These are phyloP conservation scores for Eremochloa ophiuroides DNA, from an alignment of 176 grass and related monocot species.

Conservation along the genomic window DNA sequence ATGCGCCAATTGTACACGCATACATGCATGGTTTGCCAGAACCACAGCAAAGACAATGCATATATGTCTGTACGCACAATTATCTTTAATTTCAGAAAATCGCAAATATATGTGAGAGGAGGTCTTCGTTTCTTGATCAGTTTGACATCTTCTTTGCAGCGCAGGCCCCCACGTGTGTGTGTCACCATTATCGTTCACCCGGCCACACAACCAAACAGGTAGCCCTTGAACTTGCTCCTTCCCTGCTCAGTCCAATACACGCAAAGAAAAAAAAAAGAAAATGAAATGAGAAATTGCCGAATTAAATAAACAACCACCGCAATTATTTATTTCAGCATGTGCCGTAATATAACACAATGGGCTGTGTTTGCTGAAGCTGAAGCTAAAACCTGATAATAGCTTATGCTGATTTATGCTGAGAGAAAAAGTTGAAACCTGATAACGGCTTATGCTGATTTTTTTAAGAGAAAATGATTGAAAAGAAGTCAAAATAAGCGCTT, in stretches of 20 bases:
- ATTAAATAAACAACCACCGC: too few species aligned
- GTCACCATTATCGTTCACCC: slow-evolving; percentile 19
- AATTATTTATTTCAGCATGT: too few species aligned
- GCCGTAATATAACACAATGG: too few species aligned
- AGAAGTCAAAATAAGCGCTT: too few species aligned
- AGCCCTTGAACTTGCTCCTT: slow-evolving; percentile 25
- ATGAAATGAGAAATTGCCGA: not conserved
- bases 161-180: not conserved
- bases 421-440: too few species aligned
- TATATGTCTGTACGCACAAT: too few species aligned
- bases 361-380: too few species aligned
- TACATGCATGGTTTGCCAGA: not conserved
- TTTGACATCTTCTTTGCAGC: not conserved
- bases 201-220: slow-evolving; percentile 41
- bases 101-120: not conserved
- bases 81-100: not conserved
- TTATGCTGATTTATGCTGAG: too few species aligned
- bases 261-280: not conserved
- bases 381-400: too few species aligned
- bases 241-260: slow-evolving; percentile 3
- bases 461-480: too few species aligned
- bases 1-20: not conserved
- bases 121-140: not conserved
- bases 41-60: too few species aligned
- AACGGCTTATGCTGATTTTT: too few species aligned